Evolutionary conservation across 1,284 basidiomycete genomes (phyloP), one percentile per base, ranked within the genome.

Genomic region (Jaminaea rosea): DNA sequence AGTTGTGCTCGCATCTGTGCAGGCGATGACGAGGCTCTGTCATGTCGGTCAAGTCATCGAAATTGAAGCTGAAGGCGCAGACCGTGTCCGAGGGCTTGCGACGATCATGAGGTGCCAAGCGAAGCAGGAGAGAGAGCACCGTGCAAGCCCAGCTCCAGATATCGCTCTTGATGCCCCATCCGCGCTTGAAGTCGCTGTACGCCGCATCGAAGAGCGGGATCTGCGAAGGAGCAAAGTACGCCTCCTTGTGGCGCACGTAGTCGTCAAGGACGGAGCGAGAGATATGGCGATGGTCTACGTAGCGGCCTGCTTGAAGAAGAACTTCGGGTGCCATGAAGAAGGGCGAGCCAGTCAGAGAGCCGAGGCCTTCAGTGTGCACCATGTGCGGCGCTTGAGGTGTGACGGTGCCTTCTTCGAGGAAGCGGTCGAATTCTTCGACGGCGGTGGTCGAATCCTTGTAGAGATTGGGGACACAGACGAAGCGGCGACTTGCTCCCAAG

Each of bases 141-240:
- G 61, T 62, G 50, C 65, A 65, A n/a, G 56, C 61, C 65, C 65
- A 67, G 28, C 60, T 63, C 65, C 65, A 67, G 26, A 67, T 56
- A 37, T 67, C 65, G 26, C 61, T 57, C 23, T 61, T 60, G 41
- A 63, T 60, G 9, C 65, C 65, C 65, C 65, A 67, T 0, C 65
- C 65, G 11, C 61, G 36, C 28, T 53, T 50, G 23, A 65, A 56
- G 46, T 67, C 65, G 41, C 54, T 55, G 41, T 60, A 45, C 17
- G 52, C 58, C 21, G 60, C 49, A 34, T 59, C 54, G 19, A 60
- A 58, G 49, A 55, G 49, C 3, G 50, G 39, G n/a, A n/a, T n/a
- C n/a, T n/a, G n/a, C n/a, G n/a, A n/a, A n/a, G n/a, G n/a, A n/a
- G n/a, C n/a, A n/a, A n/a, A n/a, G n/a, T n/a, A n/a, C n/a, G n/a